These are phyloP conservation scores for Fistulifera solaris DNA, from an alignment of 108 stramenopile genomes.

Conservation along the genomic window DNA sequence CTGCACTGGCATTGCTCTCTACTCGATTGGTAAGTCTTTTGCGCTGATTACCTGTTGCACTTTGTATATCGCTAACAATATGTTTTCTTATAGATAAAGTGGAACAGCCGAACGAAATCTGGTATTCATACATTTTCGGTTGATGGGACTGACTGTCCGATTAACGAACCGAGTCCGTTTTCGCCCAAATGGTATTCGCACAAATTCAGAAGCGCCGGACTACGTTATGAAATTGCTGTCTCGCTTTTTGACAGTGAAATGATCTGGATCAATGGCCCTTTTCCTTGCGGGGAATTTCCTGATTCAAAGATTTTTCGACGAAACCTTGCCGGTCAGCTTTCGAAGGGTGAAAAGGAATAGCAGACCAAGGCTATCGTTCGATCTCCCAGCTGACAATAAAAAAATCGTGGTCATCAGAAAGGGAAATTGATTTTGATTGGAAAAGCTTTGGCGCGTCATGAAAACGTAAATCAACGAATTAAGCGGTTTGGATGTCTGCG, in stretches of 20 bases:
- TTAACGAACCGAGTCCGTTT: neutral
- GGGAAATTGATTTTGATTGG: constrained; percentile 5
- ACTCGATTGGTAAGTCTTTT: neutral
- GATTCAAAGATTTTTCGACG: constrained; percentile 23
- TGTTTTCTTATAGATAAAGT: too few relatives aligned
- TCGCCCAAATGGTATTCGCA: constrained; percentile 13
- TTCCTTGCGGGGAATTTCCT: constrained; percentile 14
- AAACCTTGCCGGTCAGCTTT: constrained; percentile 5
- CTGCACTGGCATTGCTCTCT: neutral
- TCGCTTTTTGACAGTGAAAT: constrained; percentile 12
- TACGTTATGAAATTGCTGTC: constrained; percentile 22
- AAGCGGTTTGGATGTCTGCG: constrained; percentile 19
- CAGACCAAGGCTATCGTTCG: constrained; percentile 12
- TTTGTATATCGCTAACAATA: too few relatives aligned
- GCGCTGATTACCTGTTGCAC: too few relatives aligned
- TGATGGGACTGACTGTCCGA: too few relatives aligned
- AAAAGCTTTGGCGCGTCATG: constrained; percentile 21
- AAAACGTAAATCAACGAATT: constrained; percentile 25
- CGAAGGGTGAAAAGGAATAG: constrained; percentile 5
- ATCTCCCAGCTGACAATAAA: neutral
- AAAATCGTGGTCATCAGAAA: neutral
- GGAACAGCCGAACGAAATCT: too few relatives aligned
- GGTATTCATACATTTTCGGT: too few relatives aligned
- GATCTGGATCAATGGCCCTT: constrained; percentile 37
- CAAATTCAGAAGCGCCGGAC: constrained; percentile 21